These are phyloP conservation scores for Venturia pyrina DNA, from an alignment of 2,329 filamentous ascomycete genomes.

Conservation along the genomic window DNA sequence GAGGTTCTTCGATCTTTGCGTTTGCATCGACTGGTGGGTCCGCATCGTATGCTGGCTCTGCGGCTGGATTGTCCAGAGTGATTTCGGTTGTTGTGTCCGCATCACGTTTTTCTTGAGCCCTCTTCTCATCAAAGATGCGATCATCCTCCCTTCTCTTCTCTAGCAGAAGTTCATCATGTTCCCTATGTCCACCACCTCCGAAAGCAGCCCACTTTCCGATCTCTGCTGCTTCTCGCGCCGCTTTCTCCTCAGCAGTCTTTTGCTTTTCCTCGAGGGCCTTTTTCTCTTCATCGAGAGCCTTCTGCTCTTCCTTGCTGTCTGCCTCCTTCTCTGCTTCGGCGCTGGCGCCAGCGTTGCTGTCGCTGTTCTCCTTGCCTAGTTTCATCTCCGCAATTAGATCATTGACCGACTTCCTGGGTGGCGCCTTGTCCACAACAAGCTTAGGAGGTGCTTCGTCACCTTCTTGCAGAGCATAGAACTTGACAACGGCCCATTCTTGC, in stretches of 20 bases:
- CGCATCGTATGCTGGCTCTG: not conserved
- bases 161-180: not conserved
- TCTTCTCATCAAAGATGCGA: not conserved
- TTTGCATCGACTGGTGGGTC: not conserved
- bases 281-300: not conserved
- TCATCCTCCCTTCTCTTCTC: not conserved
- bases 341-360: not conserved
- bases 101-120: not conserved
- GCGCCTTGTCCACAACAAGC: slow-evolving; percentile 17
- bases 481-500: slow-evolving; percentile 22
- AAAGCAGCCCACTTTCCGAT: not conserved
- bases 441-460: slow-evolving; percentile 17
- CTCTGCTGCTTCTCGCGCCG: not conserved
- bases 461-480: slow-evolving; percentile 19
- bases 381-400: slow-evolving; percentile 21
- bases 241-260: not conserved
- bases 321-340: not conserved
- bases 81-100: not conserved
- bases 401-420: slow-evolving; percentile 19
- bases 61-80: not conserved
- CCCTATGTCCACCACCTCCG: not conserved
- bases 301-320: not conserved
- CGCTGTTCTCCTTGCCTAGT: slow-evolving; percentile 11
- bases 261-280: not conserved
- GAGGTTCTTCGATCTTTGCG: not conserved